Percentiles rank a stretch among this genome's conserved stretches.
These are phyloP conservation scores for Neophaeococcomyces mojaviensis DNA, from an alignment of 2,329 filamentous ascomycete species.

Conservation along the genomic window DNA sequence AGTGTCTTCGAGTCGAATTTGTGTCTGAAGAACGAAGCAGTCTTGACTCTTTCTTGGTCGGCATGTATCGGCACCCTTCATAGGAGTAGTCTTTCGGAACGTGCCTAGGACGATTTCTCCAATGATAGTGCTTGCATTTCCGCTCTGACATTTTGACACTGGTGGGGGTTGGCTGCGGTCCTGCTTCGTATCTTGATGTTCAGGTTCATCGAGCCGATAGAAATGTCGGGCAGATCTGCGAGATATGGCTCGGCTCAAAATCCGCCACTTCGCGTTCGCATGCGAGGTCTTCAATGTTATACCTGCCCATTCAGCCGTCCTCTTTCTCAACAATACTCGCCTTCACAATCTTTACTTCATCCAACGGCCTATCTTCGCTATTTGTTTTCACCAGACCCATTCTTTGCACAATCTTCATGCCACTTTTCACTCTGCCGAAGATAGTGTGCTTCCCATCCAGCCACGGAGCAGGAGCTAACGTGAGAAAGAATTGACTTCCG, in stretches of 20 bases:
- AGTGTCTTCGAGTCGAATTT: neutral
- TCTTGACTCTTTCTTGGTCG: neutral
- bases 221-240: neutral
- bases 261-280: neutral
- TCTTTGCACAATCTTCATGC: conserved; percentile 74
- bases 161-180: too few species aligned
- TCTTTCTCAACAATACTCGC: conserved; percentile 61
- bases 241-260: neutral
- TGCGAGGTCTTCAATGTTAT: conserved; percentile 25
- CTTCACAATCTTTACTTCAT: conserved; percentile 72
- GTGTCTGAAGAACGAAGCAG: neutral
- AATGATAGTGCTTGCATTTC: neutral
- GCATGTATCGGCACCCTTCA: neutral
- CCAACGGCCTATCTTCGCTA: conserved; percentile 68
- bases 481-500: conserved; percentile 93
- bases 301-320: conserved; percentile 29
- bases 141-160: neutral
- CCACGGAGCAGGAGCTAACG: conserved; percentile 89
- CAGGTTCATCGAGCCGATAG: neutral
- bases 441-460: conserved; percentile 96
- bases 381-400: conserved; percentile 85
- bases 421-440: conserved; percentile 80
- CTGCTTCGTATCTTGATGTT: too few species aligned
- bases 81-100: neutral
- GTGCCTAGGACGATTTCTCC: neutral